Conservation (phyloP, 768 basidiomycete genomes). For the Mycena metata region DNA sequence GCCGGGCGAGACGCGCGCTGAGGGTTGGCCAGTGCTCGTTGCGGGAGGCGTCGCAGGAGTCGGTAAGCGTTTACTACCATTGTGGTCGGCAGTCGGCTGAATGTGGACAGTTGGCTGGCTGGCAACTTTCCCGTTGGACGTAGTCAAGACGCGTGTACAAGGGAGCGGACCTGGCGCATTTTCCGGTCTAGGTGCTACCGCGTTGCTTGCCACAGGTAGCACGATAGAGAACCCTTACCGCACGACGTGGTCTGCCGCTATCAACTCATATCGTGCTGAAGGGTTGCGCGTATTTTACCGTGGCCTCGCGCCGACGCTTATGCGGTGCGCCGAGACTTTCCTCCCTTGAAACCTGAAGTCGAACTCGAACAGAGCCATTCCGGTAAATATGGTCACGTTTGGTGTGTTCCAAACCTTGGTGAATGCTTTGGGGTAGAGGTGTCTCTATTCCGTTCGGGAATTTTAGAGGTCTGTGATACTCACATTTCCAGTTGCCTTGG, state of each 20-base stretch:
- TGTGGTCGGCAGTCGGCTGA: neutral
- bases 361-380: conserved; percentile 70
- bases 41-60: conserved; percentile 86
- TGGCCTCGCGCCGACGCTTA: conserved; percentile 84
- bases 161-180: conserved; percentile 49
- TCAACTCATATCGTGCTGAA: conserved; percentile 71
- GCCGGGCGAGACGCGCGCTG: conserved; percentile 29
- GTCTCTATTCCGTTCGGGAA: too few species aligned
- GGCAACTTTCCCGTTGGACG: conserved; percentile 89
- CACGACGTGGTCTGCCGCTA: conserved; percentile 69
- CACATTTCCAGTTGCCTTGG: too few species aligned
- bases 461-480: too few species aligned
- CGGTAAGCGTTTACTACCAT: conserved; percentile 47
- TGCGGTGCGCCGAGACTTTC: conserved; percentile 66
- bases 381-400: conserved; percentile 90
- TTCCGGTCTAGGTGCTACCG: conserved; percentile 14
- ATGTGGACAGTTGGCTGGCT: conserved; percentile 72
- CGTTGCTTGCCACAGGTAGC: conserved; percentile 26
- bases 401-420: conserved; percentile 77
- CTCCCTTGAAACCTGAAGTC: conserved; percentile 7
- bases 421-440: conserved; percentile 39
- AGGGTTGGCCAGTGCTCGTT: conserved; percentile 66
- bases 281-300: conserved; percentile 80
- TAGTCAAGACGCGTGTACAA: conserved; percentile 92
- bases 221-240: conserved; percentile 64